Evolutionary conservation across 129 eudicot species (phyloP).

Genomic region (Heracleum sosnowskyi): DNA sequence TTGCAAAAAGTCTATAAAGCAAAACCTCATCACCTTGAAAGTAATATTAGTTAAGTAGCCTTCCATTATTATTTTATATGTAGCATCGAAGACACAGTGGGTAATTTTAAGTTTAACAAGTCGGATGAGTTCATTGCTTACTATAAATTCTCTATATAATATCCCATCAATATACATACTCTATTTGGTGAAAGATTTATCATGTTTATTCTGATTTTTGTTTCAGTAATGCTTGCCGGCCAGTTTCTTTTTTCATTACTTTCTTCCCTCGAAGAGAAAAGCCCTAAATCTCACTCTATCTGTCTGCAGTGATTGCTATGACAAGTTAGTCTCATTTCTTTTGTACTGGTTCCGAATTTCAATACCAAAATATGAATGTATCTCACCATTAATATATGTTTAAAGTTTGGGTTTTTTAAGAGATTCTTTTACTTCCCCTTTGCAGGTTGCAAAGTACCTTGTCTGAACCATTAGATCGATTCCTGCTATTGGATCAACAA

Average conservation of each 20-base stretch:
- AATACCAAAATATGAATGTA: constrained; percentile 57
- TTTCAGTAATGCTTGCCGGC: background rate
- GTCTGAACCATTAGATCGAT: too few relatives aligned
- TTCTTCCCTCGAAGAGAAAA: background rate
- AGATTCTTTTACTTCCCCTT: too few relatives aligned
- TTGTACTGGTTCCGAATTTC: constrained; percentile 83
- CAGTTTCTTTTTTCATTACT: background rate
- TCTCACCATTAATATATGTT: background rate
- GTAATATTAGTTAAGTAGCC: background rate
- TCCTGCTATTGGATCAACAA: too few relatives aligned
- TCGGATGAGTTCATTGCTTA: background rate
- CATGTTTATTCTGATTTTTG: background rate
- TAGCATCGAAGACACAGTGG: background rate
- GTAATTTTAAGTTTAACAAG: background rate
- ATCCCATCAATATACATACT: background rate
- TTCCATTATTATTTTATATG: background rate
- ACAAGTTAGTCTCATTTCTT: constrained; percentile 62
- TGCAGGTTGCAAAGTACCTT: too few relatives aligned
- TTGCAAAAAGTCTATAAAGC: too few relatives aligned
- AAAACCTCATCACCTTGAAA: too few relatives aligned
- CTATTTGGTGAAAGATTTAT: background rate
- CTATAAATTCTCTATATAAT: too few relatives aligned
- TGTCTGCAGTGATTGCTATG: constrained; percentile 65
- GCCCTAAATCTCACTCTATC: background rate
- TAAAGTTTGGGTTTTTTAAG: too few relatives aligned